phyloP scores from a whole-genome alignment of 805 yeast genomes.

The Millerago galiae region DNA sequence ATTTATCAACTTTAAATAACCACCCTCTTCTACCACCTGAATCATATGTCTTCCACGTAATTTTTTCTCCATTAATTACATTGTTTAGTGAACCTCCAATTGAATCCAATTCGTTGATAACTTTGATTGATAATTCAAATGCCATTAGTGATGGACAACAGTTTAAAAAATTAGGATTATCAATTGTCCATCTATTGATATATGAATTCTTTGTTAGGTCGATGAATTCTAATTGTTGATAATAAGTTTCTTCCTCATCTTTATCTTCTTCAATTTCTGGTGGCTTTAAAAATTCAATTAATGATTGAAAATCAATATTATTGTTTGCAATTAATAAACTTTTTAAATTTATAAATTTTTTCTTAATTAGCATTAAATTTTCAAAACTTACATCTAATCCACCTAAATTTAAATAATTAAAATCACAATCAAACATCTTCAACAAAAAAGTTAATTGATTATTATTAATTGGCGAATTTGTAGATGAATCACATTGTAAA shows the following conservation, averaged over 20 bases:
- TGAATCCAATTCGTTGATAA: conserved; percentile 40
- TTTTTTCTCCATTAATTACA: conserved; percentile 19
- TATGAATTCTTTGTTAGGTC: conserved; percentile 61
- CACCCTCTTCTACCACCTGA: conserved; percentile 72
- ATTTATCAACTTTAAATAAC: conserved; percentile 48
- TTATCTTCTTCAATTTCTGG: conserved; percentile 15
- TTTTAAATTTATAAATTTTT: conserved; percentile 32
- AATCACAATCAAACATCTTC: conserved; percentile 32
- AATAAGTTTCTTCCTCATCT: conserved; percentile 8
- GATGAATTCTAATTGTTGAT: conserved; percentile 43
- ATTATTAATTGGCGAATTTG: conserved; percentile 51
- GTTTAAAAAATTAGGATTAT: conserved; percentile 38
- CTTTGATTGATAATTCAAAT: conserved; percentile 58
- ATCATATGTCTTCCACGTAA: conserved; percentile 26
- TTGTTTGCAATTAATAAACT: conserved; percentile 31
- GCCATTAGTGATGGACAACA: conserved; percentile 47
- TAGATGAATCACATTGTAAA: conserved; percentile 56
- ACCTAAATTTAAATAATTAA: conserved; percentile 51
- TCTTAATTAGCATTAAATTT: conserved; percentile 32
- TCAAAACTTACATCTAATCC: conserved; percentile 50
- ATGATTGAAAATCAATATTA: conserved; percentile 26
- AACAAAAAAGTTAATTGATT: conserved; percentile 43
- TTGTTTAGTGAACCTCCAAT: conserved; percentile 22
- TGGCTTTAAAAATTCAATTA: conserved; percentile 27
- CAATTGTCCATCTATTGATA: conserved; percentile 55